Conservation (phyloP, 352 stramenopile species). For the Globisporangium irregulare region DNA sequence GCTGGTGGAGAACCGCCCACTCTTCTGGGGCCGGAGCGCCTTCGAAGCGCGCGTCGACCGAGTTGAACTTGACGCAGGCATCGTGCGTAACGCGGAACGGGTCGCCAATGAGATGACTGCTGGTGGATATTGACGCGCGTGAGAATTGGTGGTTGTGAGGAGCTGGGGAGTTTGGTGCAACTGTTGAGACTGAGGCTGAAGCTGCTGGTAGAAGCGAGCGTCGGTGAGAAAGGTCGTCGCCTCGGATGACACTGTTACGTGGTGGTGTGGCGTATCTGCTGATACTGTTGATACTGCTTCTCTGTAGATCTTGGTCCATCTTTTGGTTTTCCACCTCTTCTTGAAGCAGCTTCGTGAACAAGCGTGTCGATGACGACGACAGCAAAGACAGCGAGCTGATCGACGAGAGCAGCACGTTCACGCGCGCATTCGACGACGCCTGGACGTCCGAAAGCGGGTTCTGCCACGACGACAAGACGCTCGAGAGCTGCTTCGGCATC, state of each 20-base stretch:
- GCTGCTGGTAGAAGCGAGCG: not conserved
- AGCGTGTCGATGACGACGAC: conserved; percentile 21
- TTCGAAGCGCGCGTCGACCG: conserved; percentile 50
- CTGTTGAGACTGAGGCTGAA: not conserved
- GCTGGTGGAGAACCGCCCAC: conserved; percentile 37
- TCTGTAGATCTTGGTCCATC: not conserved
- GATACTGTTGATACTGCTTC: not conserved
- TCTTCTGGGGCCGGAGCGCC: conserved; percentile 29
- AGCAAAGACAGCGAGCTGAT: conserved; percentile 26
- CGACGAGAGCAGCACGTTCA: conserved; percentile 25
- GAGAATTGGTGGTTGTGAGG: not conserved
- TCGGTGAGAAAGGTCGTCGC: not conserved
- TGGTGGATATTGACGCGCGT: conserved; percentile 6
- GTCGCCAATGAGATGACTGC: conserved; percentile 41
- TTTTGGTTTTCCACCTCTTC: conserved; percentile 5
- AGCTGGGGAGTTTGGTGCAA: not conserved
- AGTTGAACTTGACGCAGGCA: conserved; percentile 57
- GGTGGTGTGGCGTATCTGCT: conserved; percentile 1
- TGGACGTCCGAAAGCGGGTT: conserved; percentile 46
- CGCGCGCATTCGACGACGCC: conserved; percentile 27
- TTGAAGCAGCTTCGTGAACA: conserved; percentile 13
- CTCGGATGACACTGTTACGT: not conserved
- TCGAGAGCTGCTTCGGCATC: not conserved
- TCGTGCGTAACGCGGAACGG: conserved; percentile 48
- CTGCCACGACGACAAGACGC: conserved; percentile 18